Conservation (phyloP, 257 asterid species). For the Solanum verrucosum region DNA sequence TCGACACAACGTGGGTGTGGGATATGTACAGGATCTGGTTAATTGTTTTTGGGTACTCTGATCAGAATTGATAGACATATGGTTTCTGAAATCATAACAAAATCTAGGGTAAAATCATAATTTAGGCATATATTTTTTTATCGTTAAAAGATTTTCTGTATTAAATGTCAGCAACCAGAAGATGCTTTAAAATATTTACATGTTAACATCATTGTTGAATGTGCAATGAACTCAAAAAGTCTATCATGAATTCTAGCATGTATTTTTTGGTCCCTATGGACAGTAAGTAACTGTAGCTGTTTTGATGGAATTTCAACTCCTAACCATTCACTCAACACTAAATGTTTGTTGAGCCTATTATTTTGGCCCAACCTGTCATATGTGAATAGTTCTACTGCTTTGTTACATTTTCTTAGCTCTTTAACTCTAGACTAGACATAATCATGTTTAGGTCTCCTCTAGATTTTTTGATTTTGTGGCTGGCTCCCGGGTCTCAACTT, state of each 20-base stretch:
- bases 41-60: background rate
- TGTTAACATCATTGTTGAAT: background rate
- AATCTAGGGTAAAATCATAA: background rate
- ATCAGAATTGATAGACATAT: background rate
- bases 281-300: too few species aligned
- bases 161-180: background rate
- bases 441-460: too few species aligned
- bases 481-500: too few species aligned
- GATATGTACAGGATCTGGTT: background rate
- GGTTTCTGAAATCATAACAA: background rate
- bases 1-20: background rate
- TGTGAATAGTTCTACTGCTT: too few species aligned
- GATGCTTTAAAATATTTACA: background rate
- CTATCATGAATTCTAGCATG: background rate
- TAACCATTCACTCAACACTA: too few species aligned
- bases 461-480: too few species aligned
- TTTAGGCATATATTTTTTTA: background rate
- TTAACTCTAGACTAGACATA: too few species aligned
- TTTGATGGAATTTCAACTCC: too few species aligned
- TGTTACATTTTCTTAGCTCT: too few species aligned
- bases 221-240: background rate
- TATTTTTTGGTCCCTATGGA: too few species aligned
- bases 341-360: too few species aligned
- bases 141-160: background rate
- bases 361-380: too few species aligned